Conservation (phyloP, 2,329 filamentous ascomycete genomes). For the Trichoderma afroharzianum region DNA sequence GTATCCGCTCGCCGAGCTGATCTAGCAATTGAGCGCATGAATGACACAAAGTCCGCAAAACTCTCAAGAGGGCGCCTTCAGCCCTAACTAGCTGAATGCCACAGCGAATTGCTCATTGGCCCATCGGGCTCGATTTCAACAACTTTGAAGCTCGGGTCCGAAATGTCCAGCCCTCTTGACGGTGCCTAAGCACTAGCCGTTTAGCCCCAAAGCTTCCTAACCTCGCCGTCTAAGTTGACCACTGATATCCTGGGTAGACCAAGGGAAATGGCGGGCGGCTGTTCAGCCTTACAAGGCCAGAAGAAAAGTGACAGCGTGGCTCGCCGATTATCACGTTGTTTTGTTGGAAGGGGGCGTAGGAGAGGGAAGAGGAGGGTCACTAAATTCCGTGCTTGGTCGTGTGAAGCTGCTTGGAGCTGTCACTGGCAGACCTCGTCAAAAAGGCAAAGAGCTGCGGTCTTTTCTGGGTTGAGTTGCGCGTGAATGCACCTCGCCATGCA, state of each 20-base stretch:
- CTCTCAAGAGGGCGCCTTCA: not conserved
- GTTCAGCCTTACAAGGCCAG: slow-evolving; percentile 14
- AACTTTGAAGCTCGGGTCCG: not conserved
- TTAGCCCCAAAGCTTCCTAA: slow-evolving; percentile 6
- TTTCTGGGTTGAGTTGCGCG: not conserved
- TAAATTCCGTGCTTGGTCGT: not conserved
- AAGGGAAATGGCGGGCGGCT: not conserved
- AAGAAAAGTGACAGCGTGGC: not conserved
- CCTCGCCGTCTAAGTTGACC: not conserved
- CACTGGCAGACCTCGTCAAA: not conserved
- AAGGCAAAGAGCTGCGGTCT: not conserved
- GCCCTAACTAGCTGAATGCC: not conserved
- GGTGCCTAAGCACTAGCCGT: slow-evolving; percentile 8
- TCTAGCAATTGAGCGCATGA: not conserved
- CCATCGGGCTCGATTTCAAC: not conserved
- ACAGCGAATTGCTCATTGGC: not conserved
- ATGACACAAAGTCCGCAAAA: not conserved
- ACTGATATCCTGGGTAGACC: not conserved
- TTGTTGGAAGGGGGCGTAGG: not conserved
- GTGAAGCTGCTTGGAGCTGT: not conserved
- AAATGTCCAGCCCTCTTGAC: not conserved
- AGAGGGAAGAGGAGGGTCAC: not conserved
- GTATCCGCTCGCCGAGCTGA: not conserved
- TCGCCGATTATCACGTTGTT: not conserved
- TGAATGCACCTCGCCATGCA: not conserved